Base-by-base conservation (phyloP, 495 filamentous ascomycete species). In the Xylaria flabelliformis region DNA sequence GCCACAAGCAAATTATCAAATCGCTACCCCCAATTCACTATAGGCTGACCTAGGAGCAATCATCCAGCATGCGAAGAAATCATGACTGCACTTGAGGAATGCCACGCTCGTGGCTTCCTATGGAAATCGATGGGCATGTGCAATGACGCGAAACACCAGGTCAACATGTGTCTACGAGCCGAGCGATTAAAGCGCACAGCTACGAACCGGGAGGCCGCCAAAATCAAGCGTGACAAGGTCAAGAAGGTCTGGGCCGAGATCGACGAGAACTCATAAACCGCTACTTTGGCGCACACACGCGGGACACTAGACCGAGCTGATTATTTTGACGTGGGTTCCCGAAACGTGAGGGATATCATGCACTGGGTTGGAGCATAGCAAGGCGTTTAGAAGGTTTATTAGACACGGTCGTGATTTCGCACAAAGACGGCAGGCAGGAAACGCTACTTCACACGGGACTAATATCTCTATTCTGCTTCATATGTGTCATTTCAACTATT, bases 61-160 rank as follows among this genome's bases (percentile, higher is more conserved):
- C 24, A 29, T 59, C 41, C 74, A 99, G 97, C 90, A 72, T 99
- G 96, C 87, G 93, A 94, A 82, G 94, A 94, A 74, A 88, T 98
- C 76, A 97, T 98, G 92, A 89, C 82, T 24, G 91, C 92, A 63
- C 92, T 99, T 70, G 96, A 98, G 67, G 94, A 97, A 85, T 99
- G 96, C 83, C 96, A 99, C 80, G 94, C 93, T 15, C 87, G 88
- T 51, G 95, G 95, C 36, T 98, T 98, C 84, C 78, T 98, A 10
- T 93, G 90, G 87, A 97, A 96, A 80, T 88, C 91, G 2, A 82
- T 92, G 53, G 96, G 96, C 55, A 94, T 91, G 86, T 99, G 96
- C 90, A 98, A 92, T 77, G 87, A 90, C 42, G 88, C 90, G 62
- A 99, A 99, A 81, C 82, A 85, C 36, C 83, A 93, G 32, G 91